Conservation (phyloP, 495 filamentous ascomycete genomes). For the Daldinia concentrica region DNA sequence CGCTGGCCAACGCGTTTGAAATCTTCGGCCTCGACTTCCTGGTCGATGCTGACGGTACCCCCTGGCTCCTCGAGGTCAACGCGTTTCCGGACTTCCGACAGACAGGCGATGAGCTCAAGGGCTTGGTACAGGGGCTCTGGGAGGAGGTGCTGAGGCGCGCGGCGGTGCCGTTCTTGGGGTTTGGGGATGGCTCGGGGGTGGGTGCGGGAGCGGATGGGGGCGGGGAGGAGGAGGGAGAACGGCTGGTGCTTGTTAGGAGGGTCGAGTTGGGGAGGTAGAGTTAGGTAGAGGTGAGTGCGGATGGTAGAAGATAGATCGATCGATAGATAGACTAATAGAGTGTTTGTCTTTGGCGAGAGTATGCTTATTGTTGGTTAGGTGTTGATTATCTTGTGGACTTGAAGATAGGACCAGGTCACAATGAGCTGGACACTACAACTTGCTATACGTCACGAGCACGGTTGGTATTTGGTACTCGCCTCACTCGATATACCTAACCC, state of each 20-base stretch:
- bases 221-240: conserved; percentile 22
- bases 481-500: too few species aligned
- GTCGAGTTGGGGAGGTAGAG: conserved; percentile 43
- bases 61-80: conserved; percentile 92
- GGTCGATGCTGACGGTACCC: conserved; percentile 69
- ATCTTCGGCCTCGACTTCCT: conserved; percentile 92
- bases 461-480: too few species aligned
- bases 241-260: conserved; percentile 40
- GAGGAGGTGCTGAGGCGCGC: conserved; percentile 72
- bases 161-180: conserved; percentile 54
- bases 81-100: conserved; percentile 95
- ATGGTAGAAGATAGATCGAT: not conserved
- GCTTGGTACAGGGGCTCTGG: conserved; percentile 78
- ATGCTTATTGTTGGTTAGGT: not conserved
- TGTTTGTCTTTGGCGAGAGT: not conserved
- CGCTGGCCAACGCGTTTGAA: conserved; percentile 87
- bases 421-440: too few species aligned
- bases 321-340: not conserved
- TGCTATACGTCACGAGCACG: too few species aligned
- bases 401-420: not conserved
- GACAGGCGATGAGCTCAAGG: conserved; percentile 77
- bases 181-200: conserved; percentile 5
- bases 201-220: conserved; percentile 13
- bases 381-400: not conserved
- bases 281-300: conserved; percentile 18